phyloP scores from a whole-genome alignment of 306 rosid species.

The Glycine tomentella region DNA sequence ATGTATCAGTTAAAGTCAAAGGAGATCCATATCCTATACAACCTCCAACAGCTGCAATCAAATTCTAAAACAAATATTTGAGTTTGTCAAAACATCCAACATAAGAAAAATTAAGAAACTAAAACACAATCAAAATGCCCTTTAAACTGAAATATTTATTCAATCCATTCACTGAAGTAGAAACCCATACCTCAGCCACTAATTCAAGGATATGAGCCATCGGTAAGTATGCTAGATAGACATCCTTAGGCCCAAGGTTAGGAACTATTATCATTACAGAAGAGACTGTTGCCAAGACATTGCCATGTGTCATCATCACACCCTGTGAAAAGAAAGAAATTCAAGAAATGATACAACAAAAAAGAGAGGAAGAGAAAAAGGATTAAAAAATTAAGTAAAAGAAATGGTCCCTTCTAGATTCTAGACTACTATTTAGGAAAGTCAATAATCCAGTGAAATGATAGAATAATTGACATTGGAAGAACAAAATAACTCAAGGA shows the following conservation, averaged over 20 bases:
- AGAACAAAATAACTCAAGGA: slow-evolving; percentile 34
- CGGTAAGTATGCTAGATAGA: slow-evolving; percentile 89
- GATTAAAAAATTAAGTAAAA: not conserved
- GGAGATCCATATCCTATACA: slow-evolving; percentile 95
- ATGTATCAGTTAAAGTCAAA: slow-evolving; percentile 93
- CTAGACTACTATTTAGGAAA: not conserved
- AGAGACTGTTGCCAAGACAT: slow-evolving; percentile 85
- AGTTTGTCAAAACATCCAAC: slow-evolving; percentile 46
- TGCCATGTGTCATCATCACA: slow-evolving; percentile 97
- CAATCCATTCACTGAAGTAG: slow-evolving; percentile 35
- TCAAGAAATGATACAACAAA: not conserved
- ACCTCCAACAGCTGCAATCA: slow-evolving; percentile 86
- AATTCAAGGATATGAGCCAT: slow-evolving; percentile 99
- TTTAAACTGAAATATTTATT: slow-evolving; percentile 39
- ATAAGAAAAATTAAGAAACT: slow-evolving; percentile 23
- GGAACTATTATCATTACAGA: slow-evolving; percentile 93
- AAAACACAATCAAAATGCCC: not conserved
- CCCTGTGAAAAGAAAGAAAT: slow-evolving; percentile 66
- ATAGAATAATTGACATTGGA: slow-evolving; percentile 17
- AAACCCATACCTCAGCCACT: slow-evolving; percentile 84
- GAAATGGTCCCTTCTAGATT: slow-evolving; percentile 2
- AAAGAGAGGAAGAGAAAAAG: not conserved
- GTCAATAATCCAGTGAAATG: slow-evolving; percentile 39
- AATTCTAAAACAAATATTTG: slow-evolving; percentile 61
- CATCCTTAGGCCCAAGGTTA: slow-evolving; percentile 72